These are phyloP conservation scores for Pestalotiopsis sp. DNA, from an alignment of 2,329 filamentous ascomycete genomes.

Conservation along the genomic window DNA sequence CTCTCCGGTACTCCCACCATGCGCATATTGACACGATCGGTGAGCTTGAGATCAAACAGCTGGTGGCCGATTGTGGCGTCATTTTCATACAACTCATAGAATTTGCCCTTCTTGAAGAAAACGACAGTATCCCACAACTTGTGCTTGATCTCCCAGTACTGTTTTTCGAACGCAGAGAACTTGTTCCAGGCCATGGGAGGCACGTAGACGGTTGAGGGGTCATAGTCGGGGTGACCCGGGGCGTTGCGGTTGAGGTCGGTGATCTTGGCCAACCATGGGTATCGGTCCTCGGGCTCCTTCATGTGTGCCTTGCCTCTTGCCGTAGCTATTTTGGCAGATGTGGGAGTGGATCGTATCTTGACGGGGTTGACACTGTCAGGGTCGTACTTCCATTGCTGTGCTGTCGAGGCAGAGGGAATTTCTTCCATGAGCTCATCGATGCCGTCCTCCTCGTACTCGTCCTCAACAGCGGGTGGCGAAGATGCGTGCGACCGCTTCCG, in stretches of 20 bases:
- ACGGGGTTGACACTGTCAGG: slow-evolving; percentile 46
- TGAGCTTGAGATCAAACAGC: slow-evolving; percentile 95
- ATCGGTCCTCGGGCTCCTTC: slow-evolving; percentile 82
- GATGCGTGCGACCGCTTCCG: slow-evolving; percentile 64
- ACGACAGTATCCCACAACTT: slow-evolving; percentile 97
- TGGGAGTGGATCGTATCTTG: slow-evolving; percentile 21
- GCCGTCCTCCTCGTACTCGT: slow-evolving; percentile 48
- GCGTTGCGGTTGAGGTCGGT: slow-evolving; percentile 82
- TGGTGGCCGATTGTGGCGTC: slow-evolving; percentile 96
- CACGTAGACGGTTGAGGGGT: slow-evolving; percentile 88
- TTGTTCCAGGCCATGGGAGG: slow-evolving; percentile 77
- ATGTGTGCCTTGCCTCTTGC: slow-evolving; percentile 72
- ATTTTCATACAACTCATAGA: slow-evolving; percentile 97
- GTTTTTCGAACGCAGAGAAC: slow-evolving; percentile 94
- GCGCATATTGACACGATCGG: slow-evolving; percentile 97
- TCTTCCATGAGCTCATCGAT: slow-evolving; percentile 60
- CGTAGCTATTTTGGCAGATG: slow-evolving; percentile 33
- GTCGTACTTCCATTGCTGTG: slow-evolving; percentile 77
- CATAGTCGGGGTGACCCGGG: slow-evolving; percentile 82
- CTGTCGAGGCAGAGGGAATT: slow-evolving; percentile 67
- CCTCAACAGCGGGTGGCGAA: slow-evolving; percentile 43
- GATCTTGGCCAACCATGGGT: slow-evolving; percentile 87
- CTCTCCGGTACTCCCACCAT: slow-evolving; percentile 98
- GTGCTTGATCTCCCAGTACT: slow-evolving; percentile 99
- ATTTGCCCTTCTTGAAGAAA: slow-evolving; percentile 99